Evolutionary conservation across 2,329 filamentous ascomycete genomes (phyloP), one percentile per base, ranked within the genome.

Genomic region (Cryphonectria parasitica): DNA sequence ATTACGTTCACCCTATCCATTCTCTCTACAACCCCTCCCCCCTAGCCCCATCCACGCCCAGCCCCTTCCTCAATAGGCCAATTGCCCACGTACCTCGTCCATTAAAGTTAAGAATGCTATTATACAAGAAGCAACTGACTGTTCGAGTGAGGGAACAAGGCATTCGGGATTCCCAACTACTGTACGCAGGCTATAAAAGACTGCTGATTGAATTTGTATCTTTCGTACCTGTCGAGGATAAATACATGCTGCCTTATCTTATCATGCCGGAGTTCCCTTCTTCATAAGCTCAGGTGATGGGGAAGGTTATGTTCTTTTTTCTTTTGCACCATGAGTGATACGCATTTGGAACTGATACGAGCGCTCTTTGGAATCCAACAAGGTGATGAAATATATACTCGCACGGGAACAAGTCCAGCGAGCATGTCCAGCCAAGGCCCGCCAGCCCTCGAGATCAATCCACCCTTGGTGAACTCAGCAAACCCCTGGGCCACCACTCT

Each of bases 401-500:
- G 7, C 17, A n/a, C 6, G 3, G 22, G 6, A n/a, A 11, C 17
- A 49, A n/a, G 45, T 25, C 41, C 28, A 54, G 28, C 22, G 28
- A 66, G 7, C 62, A 72, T 72, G 71, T 43, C 8, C 22, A 22
- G 36, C 49, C 54, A 22, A n/a, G 25, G 25, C 7, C 87, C 86
- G 1, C 87, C 86, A 0, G 83, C 75, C 73, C 78, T 91, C 13
- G 66, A 74, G 10, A 88, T 94, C 71, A 75, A 83, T 60, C 91
- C 91, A 0, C 91, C 91, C 0, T 82, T 95, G 8, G 82, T 94
- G 74, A 95, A 95, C 80, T 92, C 91, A 0, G 88, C 92, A 41
- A 91, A 88, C 65, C 92, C 92, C 0, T 94, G 92, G 92, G 91
- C 92, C 36, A 93, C 91, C 0, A 88, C 86, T 2, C 79, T 86